Conservation (phyloP, 2,329 filamentous ascomycete species). For the Aspergillus terreus region DNA sequence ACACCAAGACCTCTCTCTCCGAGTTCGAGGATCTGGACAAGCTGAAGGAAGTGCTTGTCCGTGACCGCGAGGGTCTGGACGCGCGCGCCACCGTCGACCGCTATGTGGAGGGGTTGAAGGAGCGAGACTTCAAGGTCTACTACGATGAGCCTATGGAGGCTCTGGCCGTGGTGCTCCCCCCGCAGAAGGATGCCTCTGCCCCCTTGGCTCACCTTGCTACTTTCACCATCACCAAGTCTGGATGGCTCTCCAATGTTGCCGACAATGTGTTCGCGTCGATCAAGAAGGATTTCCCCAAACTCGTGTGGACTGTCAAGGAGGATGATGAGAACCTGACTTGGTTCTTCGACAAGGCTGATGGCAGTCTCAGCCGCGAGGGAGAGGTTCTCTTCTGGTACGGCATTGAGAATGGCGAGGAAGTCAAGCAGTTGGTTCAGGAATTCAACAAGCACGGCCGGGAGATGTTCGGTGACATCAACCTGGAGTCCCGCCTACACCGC, state of each 20-base stretch:
- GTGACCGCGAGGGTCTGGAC: conserved; percentile 78
- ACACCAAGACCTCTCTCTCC: conserved; percentile 65
- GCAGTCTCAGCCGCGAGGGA: conserved; percentile 78
- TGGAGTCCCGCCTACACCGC: conserved; percentile 78
- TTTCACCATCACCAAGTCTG: conserved; percentile 87
- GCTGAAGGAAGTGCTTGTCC: conserved; percentile 76
- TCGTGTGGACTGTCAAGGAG: conserved; percentile 95
- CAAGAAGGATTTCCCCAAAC: conserved; percentile 86
- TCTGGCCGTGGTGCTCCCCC: conserved; percentile 80
- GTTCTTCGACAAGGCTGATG: conserved; percentile 97
- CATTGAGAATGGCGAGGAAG: conserved; percentile 74
- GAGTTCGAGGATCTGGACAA: conserved; percentile 73
- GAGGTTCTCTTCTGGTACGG: conserved; percentile 97
- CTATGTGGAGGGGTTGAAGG: conserved; percentile 75
- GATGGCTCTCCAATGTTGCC: conserved; percentile 90
- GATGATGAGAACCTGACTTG: conserved; percentile 95
- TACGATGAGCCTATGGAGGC: conserved; percentile 94
- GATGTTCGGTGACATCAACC: conserved; percentile 85
- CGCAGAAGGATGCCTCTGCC: conserved; percentile 53
- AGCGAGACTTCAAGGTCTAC: conserved; percentile 83
- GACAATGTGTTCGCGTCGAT: conserved; percentile 93
- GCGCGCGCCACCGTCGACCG: conserved; percentile 79
- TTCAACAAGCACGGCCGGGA: conserved; percentile 78
- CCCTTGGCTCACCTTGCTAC: conserved; percentile 80
- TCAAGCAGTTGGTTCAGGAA: conserved; percentile 77